A percentile compares a stretch with the other conserved stretches of the same genome.
Conservation (phyloP, 371 early-diverging fungal species). For the Apophysomyces variabilis region DNA sequence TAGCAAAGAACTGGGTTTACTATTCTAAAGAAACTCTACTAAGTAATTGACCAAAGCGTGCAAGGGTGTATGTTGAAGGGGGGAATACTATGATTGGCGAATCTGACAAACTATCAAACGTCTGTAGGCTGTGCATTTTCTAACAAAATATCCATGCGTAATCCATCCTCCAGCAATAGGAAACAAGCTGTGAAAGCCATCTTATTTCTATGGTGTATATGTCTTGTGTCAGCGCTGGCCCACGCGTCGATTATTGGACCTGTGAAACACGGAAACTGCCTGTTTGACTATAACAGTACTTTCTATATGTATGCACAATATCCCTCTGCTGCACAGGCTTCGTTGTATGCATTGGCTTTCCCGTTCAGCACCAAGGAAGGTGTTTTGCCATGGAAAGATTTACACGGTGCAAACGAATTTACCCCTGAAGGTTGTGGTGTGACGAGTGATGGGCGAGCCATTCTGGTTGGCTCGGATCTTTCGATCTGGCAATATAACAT, state of each 20-base stretch:
- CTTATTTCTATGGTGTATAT: not conserved
- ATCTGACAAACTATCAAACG: too few species aligned
- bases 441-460: not conserved
- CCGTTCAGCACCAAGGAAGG: not conserved
- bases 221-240: not conserved
- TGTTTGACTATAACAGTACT: not conserved
- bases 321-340: not conserved
- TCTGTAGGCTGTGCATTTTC: not conserved
- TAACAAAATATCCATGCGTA: not conserved
- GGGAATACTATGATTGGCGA: too few species aligned
- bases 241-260: not conserved
- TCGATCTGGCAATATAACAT: not conserved
- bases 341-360: not conserved
- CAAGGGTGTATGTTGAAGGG: too few species aligned
- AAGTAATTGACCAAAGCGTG: too few species aligned
- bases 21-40: too few species aligned
- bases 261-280: not conserved
- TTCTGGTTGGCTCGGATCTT: not conserved
- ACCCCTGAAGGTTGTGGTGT: not conserved
- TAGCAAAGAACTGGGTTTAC: not conserved
- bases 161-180: not conserved
- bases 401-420: conserved; percentile 2
- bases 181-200: not conserved
- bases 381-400: not conserved
- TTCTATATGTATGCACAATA: not conserved